Conservation (phyloP, 2,329 filamentous ascomycete genomes). For the Talaromyces sp. region DNA sequence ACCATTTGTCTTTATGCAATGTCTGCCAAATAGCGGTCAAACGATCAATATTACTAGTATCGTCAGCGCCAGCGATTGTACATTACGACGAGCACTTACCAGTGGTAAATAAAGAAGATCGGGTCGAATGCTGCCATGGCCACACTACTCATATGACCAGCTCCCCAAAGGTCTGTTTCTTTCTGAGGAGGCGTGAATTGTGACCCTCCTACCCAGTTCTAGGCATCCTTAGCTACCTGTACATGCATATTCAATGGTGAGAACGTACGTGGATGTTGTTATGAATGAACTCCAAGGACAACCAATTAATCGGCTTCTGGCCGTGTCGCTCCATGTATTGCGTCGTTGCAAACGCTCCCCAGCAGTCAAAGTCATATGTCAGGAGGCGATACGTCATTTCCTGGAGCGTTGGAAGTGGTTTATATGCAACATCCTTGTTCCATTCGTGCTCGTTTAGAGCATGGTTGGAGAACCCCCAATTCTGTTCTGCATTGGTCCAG, state of each 20-base stretch:
- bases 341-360: constrained; percentile 8
- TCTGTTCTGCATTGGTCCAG: too few species aligned
- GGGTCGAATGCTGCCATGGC: constrained; percentile 77
- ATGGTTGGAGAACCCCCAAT: too few species aligned
- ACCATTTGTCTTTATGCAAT: not conserved
- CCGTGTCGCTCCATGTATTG: constrained; percentile 12
- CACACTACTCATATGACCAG: constrained; percentile 65
- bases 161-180: constrained; percentile 23
- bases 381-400: too few species aligned
- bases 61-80: not conserved
- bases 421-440: too few species aligned
- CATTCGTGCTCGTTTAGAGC: too few species aligned
- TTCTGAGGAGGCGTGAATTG: too few species aligned
- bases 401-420: too few species aligned
- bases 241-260: too few species aligned
- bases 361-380: too few species aligned
- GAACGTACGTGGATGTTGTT: constrained; percentile 48
- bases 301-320: too few species aligned
- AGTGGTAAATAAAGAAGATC: constrained; percentile 71
- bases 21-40: constrained; percentile 18
- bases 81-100: constrained; percentile 21
- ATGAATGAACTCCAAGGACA: constrained; percentile 39
- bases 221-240: too few species aligned
- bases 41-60: constrained; percentile 15
- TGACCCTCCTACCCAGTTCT: too few species aligned